phyloP scores from a whole-genome alignment of 495 filamentous ascomycete species.

The Niebla homalea region DNA sequence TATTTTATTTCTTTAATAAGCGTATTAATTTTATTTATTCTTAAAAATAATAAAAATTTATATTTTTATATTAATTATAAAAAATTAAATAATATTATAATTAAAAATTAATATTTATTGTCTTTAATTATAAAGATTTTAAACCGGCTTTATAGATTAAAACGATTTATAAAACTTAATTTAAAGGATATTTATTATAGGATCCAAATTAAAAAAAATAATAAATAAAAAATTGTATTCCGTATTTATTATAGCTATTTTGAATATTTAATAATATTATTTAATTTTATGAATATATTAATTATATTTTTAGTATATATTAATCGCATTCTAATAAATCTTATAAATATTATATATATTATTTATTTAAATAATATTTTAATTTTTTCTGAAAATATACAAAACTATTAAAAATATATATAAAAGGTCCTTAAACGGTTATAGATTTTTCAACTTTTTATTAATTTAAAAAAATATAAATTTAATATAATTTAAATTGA shows the following conservation, averaged over 20 bases:
- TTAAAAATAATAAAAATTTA: constrained; percentile 6
- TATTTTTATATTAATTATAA: constrained; percentile 11
- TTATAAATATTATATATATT: constrained; percentile 17
- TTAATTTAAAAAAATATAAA: constrained; percentile 19
- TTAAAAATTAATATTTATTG: constrained; percentile 12
- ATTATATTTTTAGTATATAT: constrained; percentile 20
- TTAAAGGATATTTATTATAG: constrained; percentile 13
- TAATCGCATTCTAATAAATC: constrained; percentile 17
- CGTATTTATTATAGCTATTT: background rate
- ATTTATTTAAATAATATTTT: constrained; percentile 20
- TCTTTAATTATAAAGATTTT: constrained; percentile 5
- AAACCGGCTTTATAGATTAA: constrained; percentile 3
- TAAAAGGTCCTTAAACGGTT: constrained; percentile 11
- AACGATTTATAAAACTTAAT: constrained; percentile 15
- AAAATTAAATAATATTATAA: constrained; percentile 10
- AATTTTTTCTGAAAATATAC: constrained; percentile 12
- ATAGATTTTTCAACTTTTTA: constrained; percentile 6
- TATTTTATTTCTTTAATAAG: background rate
- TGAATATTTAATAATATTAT: constrained; percentile 24
- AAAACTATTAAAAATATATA: constrained; percentile 15
- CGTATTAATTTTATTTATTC: constrained; percentile 1
- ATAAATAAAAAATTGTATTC: constrained; percentile 16
- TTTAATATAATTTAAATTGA: constrained; percentile 16
- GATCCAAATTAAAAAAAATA: constrained; percentile 6
- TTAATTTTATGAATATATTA: constrained; percentile 19